These are phyloP conservation scores for Papilionanthe hybrid DNA, from an alignment of 116 monocot genomes.

Conservation along the genomic window DNA sequence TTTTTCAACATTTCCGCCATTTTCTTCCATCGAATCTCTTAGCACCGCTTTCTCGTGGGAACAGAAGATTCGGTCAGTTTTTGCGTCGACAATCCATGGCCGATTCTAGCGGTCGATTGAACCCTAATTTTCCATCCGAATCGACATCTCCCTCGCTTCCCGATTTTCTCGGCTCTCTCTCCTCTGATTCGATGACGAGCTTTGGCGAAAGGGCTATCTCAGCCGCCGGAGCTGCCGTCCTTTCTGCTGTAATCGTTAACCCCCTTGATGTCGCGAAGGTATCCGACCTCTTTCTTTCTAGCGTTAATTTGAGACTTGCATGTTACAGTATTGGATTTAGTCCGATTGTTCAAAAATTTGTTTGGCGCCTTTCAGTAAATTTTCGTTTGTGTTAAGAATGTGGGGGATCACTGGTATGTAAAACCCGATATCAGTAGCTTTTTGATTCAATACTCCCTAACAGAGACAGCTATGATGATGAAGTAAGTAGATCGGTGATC, in stretches of 20 bases:
- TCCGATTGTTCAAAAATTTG: background rate
- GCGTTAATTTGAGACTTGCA: background rate
- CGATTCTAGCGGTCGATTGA: background rate
- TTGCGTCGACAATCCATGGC: background rate
- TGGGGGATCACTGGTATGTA: background rate
- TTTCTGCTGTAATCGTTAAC: slow-evolving; percentile 78
- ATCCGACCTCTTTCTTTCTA: background rate
- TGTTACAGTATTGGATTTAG: background rate
- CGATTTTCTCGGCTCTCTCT: background rate
- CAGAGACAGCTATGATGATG: background rate
- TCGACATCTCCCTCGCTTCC: slow-evolving; percentile 7
- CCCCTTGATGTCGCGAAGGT: slow-evolving; percentile 93
- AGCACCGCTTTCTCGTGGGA: background rate
- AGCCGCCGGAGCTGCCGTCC: slow-evolving; percentile 71
- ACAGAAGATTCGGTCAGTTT: background rate
- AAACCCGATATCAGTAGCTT: background rate
- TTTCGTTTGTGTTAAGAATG: background rate
- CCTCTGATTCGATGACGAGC: slow-evolving; percentile 26
- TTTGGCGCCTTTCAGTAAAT: no score
- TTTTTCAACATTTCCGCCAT: background rate
- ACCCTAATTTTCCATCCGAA: background rate
- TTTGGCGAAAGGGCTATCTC: slow-evolving; percentile 67
- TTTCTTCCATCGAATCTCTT: background rate
- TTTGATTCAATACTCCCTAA: background rate
- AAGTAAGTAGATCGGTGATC: background rate